Evolutionary conservation across 225 moss, liverwort and hornwort species (phyloP), one percentile per base, ranked within the genome.

Genomic region (Rhytidiadelphus loreus): DNA sequence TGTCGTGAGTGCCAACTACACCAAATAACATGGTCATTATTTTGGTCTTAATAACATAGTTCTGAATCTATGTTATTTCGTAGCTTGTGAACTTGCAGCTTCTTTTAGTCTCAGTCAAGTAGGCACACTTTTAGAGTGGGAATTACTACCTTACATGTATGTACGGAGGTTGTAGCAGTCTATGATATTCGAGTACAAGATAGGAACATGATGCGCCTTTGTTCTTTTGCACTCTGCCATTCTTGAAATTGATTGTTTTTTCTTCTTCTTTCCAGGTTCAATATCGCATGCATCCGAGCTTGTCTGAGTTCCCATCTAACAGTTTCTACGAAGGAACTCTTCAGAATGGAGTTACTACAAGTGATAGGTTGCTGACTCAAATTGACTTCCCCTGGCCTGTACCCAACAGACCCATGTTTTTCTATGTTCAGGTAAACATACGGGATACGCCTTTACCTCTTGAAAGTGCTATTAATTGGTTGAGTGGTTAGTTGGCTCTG

Each of bases 301-400:
- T 99, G 76, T 99, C 98, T 29, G 98, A 99, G 94, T 99, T 99
- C 57, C 98, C 98, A 68, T 99, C 98, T 30, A 99, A 99, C 88
- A 97, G 94, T 82, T 99, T 99, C 70, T 99, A 99, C 82, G 98
- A 99, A 91, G 98, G 98, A 75, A 99, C 98, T 58, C 92, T 99
- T 88, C 98, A 99, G 87, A 99, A 99, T 80, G 98, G 98, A 69
- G 97, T 99, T 52, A 97, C 97, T 22, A 97, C 87, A 90, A 95
- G 91, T 82, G 95, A 99, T 80, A 94, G 98, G 90, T 86, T 96
- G 84, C 92, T 96, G 76, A 84, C 91, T 81, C 96, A 95, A 86
- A 97, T 99, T 55, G 98, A 99, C 82, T 99, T 99, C 77, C 98
- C 98, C 16, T 99, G 98, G 98, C 98, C 98, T 89, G 98, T 96